Evolutionary conservation across 371 early-diverging fungal genomes (phyloP), one percentile per base, ranked within the genome.

Genomic region (Mortierella polycephala): DNA sequence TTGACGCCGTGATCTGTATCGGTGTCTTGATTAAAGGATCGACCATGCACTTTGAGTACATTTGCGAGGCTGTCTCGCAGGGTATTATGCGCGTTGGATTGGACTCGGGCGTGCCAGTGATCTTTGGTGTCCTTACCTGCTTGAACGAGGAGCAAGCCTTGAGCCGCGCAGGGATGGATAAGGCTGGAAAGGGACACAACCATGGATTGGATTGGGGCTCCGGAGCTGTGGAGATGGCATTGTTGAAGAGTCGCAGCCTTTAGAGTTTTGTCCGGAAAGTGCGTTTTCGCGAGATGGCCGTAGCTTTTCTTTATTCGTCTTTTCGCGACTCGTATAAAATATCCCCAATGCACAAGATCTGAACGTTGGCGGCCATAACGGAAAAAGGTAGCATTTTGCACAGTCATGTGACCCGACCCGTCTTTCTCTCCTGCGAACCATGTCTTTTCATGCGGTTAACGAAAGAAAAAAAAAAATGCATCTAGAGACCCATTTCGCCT

Each of bases 1-100:
- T 92, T 68, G 96, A 97, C 82, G 97, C 95, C 14, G 94, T 91
- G n/a, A 95, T 98, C 66, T 90, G 93, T 65, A 91, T 98, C 72
- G 99, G 99, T 51, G 93, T 97, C 30, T 90, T 98, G 59, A 97
- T 98, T 88, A 98, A 97, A 89, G 99, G 99, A 54, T 88, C 88
- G 60, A 98, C 99, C 47, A 95, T 96, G 91, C 99, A 98, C 74
- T 98, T 97, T 87, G 99, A 98, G 83, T 98, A 98, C 82, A 98
- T 98, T 62, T 90, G 93, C 51, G 96, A 96, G 62, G 94, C 98
- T 7, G 92, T 93, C 5, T 89, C 90, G 59, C 94, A 96, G 44
- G 98, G 96, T 2, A 83, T 98, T 44, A 97, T 97, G 95, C 87
- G 92, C 23, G 96, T 98, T 20, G 94, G 95, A 13, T 83, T 99